phyloP scores from a whole-genome alignment of 768 basidiomycete genomes.

The Tephrocybe sp. region DNA sequence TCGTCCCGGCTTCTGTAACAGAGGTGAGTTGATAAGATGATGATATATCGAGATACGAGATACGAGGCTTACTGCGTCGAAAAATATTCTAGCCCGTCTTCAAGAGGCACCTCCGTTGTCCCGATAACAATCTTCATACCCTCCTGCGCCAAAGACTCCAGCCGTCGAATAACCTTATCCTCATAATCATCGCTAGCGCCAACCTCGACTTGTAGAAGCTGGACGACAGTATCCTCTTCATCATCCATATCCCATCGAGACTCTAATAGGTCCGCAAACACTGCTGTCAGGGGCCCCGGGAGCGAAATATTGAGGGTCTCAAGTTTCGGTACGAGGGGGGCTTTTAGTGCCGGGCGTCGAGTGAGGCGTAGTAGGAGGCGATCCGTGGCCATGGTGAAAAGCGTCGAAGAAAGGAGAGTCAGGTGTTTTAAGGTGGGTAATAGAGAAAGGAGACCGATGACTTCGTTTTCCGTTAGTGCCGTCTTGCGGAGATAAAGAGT shows the following conservation, averaged over 20 bases:
- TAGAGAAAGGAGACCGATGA: conserved; percentile 30
- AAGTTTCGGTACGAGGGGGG: conserved; percentile 29
- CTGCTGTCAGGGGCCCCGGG: conserved; percentile 26
- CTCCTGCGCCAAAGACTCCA: conserved; percentile 16
- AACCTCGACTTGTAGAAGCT: conserved; percentile 14
- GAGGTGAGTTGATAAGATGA: background rate
- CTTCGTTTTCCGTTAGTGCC: conserved; percentile 29
- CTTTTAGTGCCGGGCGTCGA: conserved; percentile 25
- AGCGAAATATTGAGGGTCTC: conserved; percentile 36
- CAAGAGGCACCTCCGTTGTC: conserved; percentile 13
- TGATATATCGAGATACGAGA: too few species aligned
- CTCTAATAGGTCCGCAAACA: conserved; percentile 34
- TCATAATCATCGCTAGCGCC: conserved; percentile 15
- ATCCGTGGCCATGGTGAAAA: conserved; percentile 29
- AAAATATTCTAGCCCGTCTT: conserved; percentile 14
- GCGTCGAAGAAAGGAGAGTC: conserved; percentile 29
- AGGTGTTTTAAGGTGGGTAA: conserved; percentile 30
- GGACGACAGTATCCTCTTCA: conserved; percentile 4
- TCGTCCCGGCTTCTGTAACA: background rate
- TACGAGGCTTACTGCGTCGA: conserved; percentile 7
- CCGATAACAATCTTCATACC: conserved; percentile 19
- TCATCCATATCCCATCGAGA: conserved; percentile 21
- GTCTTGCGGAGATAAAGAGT: conserved; percentile 37
- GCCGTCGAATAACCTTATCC: conserved; percentile 12
- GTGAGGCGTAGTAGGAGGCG: conserved; percentile 31